Evolutionary conservation across 257 asterid species (phyloP).

Genomic region (Ligustrum vulgare): DNA sequence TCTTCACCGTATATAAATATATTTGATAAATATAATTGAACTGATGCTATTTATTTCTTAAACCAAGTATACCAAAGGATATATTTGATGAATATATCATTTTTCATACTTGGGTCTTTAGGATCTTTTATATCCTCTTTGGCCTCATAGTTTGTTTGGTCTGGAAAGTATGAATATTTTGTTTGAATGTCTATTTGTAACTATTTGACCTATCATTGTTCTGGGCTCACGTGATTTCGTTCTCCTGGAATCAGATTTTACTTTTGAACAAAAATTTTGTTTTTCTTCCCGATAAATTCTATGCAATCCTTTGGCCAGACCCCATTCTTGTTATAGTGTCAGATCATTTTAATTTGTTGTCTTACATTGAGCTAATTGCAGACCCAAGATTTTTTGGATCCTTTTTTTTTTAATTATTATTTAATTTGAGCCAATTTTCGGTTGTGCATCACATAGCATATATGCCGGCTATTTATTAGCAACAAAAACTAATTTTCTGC

Average conservation of each 20-base stretch:
- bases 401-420: not conserved
- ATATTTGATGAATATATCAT: not conserved
- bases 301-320: not conserved
- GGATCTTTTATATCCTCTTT: conserved; percentile 2
- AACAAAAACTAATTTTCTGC: not conserved
- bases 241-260: not conserved
- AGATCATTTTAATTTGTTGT: not conserved
- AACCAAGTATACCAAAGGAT: not conserved
- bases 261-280: not conserved
- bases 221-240: not conserved
- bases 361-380: not conserved
- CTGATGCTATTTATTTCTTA: not conserved
- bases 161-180: not conserved
- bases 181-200: not conserved
- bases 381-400: not conserved
- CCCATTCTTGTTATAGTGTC: not conserved
- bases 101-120: conserved; percentile 9
- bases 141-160: not conserved
- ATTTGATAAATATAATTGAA: not conserved
- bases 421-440: not conserved
- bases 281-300: not conserved
- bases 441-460: not conserved
- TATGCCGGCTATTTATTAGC: not conserved
- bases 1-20: not conserved
- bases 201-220: not conserved